These are phyloP conservation scores for Atkinsonella texensis DNA, from an alignment of 2,329 filamentous ascomycete species.

Conservation along the genomic window DNA sequence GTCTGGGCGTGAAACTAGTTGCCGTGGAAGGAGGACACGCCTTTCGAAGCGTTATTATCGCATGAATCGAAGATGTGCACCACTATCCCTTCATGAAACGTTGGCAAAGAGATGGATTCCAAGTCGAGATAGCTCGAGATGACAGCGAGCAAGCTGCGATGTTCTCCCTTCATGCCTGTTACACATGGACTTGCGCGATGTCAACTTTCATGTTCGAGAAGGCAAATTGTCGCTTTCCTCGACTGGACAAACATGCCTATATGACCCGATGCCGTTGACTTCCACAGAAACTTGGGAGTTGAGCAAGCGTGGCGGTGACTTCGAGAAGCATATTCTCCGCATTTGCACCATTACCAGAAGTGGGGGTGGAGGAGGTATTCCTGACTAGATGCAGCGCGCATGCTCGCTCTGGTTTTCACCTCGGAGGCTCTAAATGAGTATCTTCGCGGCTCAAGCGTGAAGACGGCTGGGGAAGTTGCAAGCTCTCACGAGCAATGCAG, in stretches of 20 bases:
- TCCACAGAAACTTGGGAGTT: slow-evolving; percentile 9
- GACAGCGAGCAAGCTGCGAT: slow-evolving; percentile 4
- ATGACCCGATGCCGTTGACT: slow-evolving; percentile 8
- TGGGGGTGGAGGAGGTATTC: slow-evolving; percentile 7
- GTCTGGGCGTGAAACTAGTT: slow-evolving; percentile 2
- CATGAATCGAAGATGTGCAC: slow-evolving; percentile 8
- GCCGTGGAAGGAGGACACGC: slow-evolving; percentile 7
- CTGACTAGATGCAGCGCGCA: slow-evolving; percentile 10
- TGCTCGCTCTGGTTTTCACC: slow-evolving; percentile 11
- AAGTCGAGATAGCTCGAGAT: not conserved
- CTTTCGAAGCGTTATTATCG: slow-evolving; percentile 4
- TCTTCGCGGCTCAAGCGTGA: slow-evolving; percentile 1
- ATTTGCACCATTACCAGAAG: not conserved
- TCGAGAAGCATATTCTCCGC: slow-evolving; percentile 7
- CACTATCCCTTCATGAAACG: slow-evolving; percentile 5
- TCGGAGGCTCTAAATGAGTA: slow-evolving; percentile 10
- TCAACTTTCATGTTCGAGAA: slow-evolving; percentile 6
- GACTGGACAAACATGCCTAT: slow-evolving; percentile 11
- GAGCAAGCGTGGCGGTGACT: slow-evolving; percentile 1
- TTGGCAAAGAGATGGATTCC: slow-evolving; percentile 3
- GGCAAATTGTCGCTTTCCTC: slow-evolving; percentile 7
- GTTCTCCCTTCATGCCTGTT: slow-evolving; percentile 3
- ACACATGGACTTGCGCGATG: slow-evolving; percentile 11
- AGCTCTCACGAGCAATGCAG: not conserved
- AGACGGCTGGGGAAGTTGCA: slow-evolving; percentile 8